Evolutionary conservation across 2,329 filamentous ascomycete species (phyloP).

Genomic region (Chaetothyriales sp.): DNA sequence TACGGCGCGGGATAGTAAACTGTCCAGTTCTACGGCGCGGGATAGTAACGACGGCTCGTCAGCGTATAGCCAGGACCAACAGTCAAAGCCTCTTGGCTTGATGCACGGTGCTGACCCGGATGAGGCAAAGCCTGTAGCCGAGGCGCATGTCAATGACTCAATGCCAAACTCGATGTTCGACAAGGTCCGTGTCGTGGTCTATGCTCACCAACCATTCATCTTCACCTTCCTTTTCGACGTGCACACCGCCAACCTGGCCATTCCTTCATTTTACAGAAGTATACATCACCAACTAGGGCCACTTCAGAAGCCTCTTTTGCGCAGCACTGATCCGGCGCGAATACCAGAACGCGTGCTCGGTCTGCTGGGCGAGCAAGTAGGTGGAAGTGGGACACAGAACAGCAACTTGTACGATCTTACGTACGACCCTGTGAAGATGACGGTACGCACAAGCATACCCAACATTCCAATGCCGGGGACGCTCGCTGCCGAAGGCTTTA

Average conservation of each 20-base stretch:
- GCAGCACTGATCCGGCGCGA: slow-evolving; percentile 33
- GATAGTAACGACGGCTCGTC: background rate
- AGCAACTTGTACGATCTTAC: slow-evolving; percentile 43
- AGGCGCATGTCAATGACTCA: slow-evolving; percentile 12
- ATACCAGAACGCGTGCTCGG: slow-evolving; percentile 25
- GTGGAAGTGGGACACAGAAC: background rate
- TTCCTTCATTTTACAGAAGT: slow-evolving; percentile 32
- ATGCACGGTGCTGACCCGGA: background rate
- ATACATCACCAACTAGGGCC: slow-evolving; percentile 37
- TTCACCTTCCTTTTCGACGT: slow-evolving; percentile 37
- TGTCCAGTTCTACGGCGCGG: slow-evolving; percentile 11
- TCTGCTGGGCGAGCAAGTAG: background rate
- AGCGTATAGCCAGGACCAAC: background rate
- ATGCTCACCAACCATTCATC: slow-evolving; percentile 36
- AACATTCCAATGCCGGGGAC: slow-evolving; percentile 45
- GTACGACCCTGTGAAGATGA: slow-evolving; percentile 45
- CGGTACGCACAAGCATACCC: slow-evolving; percentile 48
- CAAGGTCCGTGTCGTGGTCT: slow-evolving; percentile 15
- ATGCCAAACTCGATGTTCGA: slow-evolving; percentile 11
- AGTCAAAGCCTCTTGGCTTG: background rate
- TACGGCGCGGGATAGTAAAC: slow-evolving; percentile 12
- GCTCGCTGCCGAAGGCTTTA: slow-evolving; percentile 15
- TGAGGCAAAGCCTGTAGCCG: background rate
- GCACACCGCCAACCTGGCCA: slow-evolving; percentile 27
- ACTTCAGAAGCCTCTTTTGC: slow-evolving; percentile 32